These are phyloP conservation scores for Trichoderma gamsii DNA, from an alignment of 495 filamentous ascomycete genomes.

Conservation along the genomic window DNA sequence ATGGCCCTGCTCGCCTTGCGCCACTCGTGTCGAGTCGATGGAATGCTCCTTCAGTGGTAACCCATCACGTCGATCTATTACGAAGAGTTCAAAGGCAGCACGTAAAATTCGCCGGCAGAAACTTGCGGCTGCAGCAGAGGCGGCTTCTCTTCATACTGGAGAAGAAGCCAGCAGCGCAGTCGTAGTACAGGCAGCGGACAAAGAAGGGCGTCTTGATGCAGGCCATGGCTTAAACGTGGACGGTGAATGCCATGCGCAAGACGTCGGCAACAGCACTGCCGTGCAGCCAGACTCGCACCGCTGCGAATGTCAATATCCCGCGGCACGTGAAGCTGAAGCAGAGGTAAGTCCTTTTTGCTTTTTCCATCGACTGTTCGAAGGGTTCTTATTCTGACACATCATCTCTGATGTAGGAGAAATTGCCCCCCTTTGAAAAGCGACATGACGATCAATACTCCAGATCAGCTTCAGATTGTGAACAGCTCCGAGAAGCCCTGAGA, in stretches of 20 bases:
- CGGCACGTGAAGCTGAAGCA: too few relatives aligned
- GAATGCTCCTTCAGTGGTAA: slow-evolving; percentile 29
- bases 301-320: too few relatives aligned
- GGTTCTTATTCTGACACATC: too few relatives aligned
- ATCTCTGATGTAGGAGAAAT: too few relatives aligned
- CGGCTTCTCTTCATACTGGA: neutral
- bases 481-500: slow-evolving; percentile 21
- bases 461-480: neutral
- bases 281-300: too few relatives aligned
- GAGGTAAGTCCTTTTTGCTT: too few relatives aligned
- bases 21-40: slow-evolving; percentile 34
- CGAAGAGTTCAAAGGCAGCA: slow-evolving; percentile 12
- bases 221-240: too few relatives aligned
- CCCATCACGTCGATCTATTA: neutral
- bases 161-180: neutral
- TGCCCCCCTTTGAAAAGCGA: too few relatives aligned
- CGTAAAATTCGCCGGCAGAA: too few relatives aligned
- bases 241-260: too few relatives aligned
- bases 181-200: neutral
- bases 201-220: neutral
- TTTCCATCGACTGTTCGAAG: too few relatives aligned
- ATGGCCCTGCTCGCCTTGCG: slow-evolving; percentile 43
- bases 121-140: neutral
- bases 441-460: neutral
- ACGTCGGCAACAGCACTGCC: too few relatives aligned